Evolutionary conservation across 2,329 filamentous ascomycete species (phyloP).

Genomic region (Colletotrichum australisinense): DNA sequence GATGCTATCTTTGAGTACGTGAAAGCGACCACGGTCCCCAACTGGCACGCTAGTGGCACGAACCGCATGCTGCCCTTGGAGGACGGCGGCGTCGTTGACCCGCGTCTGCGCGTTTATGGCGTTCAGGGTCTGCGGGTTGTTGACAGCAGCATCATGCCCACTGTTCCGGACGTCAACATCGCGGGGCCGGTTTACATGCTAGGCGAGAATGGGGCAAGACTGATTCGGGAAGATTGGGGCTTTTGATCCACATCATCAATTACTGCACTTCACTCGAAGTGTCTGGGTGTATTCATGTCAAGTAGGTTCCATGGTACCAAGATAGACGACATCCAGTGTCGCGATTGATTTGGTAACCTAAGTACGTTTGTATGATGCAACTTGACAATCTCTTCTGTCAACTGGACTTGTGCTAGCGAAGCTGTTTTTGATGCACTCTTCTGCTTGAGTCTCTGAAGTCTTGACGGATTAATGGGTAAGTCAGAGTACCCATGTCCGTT

Average conservation of each 20-base stretch:
- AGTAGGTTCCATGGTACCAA: neutral
- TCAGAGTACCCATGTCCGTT: neutral
- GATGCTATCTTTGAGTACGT: constrained; percentile 42
- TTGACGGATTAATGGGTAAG: neutral
- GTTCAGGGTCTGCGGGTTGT: constrained; percentile 40
- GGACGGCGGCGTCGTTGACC: constrained; percentile 32
- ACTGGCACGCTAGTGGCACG: constrained; percentile 60
- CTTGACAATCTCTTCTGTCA: no score
- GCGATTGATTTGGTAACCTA: no score
- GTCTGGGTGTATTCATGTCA: neutral
- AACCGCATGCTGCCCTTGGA: constrained; percentile 58
- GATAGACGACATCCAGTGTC: no score
- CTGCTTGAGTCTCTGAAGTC: no score
- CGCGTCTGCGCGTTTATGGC: constrained; percentile 41
- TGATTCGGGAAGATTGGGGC: neutral
- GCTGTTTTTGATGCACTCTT: no score
- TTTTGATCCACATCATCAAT: neutral
- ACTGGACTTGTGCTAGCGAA: no score
- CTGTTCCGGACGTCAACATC: neutral
- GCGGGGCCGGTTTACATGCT: neutral
- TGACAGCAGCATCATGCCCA: constrained; percentile 44
- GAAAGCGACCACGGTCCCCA: constrained; percentile 43
- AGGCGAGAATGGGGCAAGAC: neutral
- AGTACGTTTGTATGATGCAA: no score
- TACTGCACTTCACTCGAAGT: neutral